Evolutionary conservation across 2,329 filamentous ascomycete species (phyloP), one percentile per base, ranked within the genome.

Genomic region (Trichoderma aggressivum): DNA sequence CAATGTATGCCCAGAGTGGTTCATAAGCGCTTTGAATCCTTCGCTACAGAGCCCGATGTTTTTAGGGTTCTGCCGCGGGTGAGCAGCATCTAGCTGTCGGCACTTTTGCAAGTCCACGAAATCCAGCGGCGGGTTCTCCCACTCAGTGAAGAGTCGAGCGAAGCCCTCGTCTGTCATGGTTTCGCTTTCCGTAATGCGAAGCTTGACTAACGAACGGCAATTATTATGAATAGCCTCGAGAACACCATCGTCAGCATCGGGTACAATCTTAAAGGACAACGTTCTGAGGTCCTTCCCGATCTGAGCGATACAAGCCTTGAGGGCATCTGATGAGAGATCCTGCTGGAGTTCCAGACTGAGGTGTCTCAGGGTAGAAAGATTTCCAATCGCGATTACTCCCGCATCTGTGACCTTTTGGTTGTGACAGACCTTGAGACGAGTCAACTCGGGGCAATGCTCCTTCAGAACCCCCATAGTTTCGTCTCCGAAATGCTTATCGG

Each of bases 21-120:
- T 82, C 93, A 98, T 97, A 56, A 98, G 82, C 0, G 93, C 92
- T 74, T 86, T 84, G 82, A 98, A 95, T 0, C 92, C 94, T 7
- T 87, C 81, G 0, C 90, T 91, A 66, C 91, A 93, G 36, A 98
- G 85, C 2, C 94, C 95, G 58, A 95, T 82, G 28, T 87, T 85
- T 70, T 89, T 82, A 0, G 88, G 86, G 60, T 90, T 90, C 5
- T 90, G 88, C 26, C 90, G 87, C 0, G 93, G 91, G 30, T 88
- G 87, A 62, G 84, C 82, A 71, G 93, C 89, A 78, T 97, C 92
- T 39, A 97, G 79, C 75, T 94, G 89, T 21, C 94, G 92, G 72
- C 91, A 94, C 73, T 91, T 90, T 75, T 92, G 90, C 18, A 98
- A 80, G 79, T 98, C 94, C 68, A 94, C 81, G 74, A 90, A 89